Evolutionary conservation across 2,329 filamentous ascomycete species (phyloP), one percentile per base, ranked within the genome.

Genomic region (Tetracladium maxilliforme): DNA sequence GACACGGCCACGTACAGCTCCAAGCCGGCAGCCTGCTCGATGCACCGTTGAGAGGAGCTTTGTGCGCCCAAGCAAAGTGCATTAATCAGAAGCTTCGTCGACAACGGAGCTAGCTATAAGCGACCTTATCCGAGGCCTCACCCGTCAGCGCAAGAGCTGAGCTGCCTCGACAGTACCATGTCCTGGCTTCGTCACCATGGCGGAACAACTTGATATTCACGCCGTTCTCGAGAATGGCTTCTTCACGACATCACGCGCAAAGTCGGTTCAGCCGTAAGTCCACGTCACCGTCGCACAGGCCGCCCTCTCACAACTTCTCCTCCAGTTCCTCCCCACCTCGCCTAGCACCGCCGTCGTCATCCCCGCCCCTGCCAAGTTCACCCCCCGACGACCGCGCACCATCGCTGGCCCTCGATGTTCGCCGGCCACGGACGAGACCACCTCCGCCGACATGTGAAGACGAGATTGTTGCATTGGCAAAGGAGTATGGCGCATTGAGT

Each of bases 391-490:
- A 15, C 16, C 29, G n/a, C 5, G 22, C 13, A 9, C 19, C 16
- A 18, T 19, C 17, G 16, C 12, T 19, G 19, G 27, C 16, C 4
- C 22, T 15, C 21, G 8, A 16, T 13, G 9, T 16, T 21, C 13
- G 20, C 17, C 14, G 16, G 29, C 10, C 30, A 41, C 21, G 47
- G 33, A 27, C 39, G 45, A 31, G 60, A 56, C 71, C 75, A 6
- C 76, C 75, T 2, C 56, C 58, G 11, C 73, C 77, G 4, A 70
- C 49, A 18, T 74, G 76, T 23, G 78, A 86, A 44, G 77, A 84
- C 42, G 78, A 82, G 44, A 52, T 44, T 10, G 59, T 55, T 10
- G 67, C 76, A 6, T 47, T 81, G 19, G 64, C 63, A 6, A 69
- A 61, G 42, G 78, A 84, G 42, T 14, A 39, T 45, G 21, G 48